phyloP scores from a whole-genome alignment of 345 rosid genomes.

The Syzygium grande region DNA sequence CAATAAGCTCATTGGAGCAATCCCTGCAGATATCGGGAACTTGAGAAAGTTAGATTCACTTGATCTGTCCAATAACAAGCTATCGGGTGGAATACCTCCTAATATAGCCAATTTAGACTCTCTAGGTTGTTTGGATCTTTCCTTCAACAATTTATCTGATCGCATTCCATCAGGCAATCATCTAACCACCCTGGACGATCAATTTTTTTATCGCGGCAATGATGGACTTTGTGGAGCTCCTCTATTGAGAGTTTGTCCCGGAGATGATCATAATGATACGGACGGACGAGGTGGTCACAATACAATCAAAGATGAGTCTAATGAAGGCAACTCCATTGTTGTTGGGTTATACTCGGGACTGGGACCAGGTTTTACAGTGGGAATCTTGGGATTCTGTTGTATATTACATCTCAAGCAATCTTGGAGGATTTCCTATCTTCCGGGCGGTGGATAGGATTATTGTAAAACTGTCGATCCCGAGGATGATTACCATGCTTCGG shows the following conservation, averaged over 20 bases:
- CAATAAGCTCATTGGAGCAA: background rate
- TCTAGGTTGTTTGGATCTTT: background rate
- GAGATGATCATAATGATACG: background rate
- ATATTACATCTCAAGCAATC: too few species aligned
- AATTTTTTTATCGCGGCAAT: background rate
- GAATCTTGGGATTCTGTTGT: too few species aligned
- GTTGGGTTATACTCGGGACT: too few species aligned
- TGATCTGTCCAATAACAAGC: background rate
- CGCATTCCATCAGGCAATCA: background rate
- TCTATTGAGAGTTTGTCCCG: background rate
- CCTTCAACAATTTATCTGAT: background rate
- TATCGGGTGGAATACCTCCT: background rate
- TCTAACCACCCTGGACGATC: background rate
- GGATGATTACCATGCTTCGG: too few species aligned
- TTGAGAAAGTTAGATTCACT: background rate
- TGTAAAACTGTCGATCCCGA: too few species aligned
- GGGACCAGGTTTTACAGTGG: too few species aligned
- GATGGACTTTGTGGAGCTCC: background rate
- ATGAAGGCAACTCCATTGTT: too few species aligned
- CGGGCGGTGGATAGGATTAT: too few species aligned
- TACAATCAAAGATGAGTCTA: too few species aligned
- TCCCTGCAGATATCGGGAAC: background rate
- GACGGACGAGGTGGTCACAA: background rate
- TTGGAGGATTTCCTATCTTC: too few species aligned
- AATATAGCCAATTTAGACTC: background rate